Percentiles rank a stretch among this genome's conserved stretches.
Conservation (phyloP, 2,329 filamentous ascomycete species). For the Exophiala viscosa region DNA sequence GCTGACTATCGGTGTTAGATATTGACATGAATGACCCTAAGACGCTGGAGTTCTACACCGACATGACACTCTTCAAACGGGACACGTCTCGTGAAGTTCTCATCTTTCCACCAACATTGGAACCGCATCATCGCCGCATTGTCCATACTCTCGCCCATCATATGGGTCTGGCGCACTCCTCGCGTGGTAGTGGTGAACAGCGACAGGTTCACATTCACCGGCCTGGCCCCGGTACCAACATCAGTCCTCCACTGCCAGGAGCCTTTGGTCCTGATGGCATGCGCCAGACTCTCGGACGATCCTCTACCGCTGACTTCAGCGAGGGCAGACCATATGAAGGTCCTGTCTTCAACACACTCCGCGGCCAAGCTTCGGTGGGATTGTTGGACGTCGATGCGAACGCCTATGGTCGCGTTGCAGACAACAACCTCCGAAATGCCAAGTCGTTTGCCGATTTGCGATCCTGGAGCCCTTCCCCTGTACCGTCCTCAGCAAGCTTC, state of each 20-base stretch:
- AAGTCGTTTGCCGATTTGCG: slow-evolving; percentile 96
- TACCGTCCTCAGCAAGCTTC: slow-evolving; percentile 83
- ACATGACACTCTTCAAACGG: slow-evolving; percentile 83
- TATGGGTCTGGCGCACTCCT: slow-evolving; percentile 86
- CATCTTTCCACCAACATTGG: slow-evolving; percentile 75
- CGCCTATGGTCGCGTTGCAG: slow-evolving; percentile 57
- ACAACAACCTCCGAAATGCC: slow-evolving; percentile 77
- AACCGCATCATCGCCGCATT: slow-evolving; percentile 78
- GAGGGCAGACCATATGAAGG: slow-evolving; percentile 69
- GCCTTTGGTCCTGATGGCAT: slow-evolving; percentile 68
- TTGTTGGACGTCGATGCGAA: slow-evolving; percentile 79
- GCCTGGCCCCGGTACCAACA: slow-evolving; percentile 45
- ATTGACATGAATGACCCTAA: slow-evolving; percentile 89
- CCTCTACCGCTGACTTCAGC: slow-evolving; percentile 96
- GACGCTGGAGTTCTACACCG: slow-evolving; percentile 83
- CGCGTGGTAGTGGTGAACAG: slow-evolving; percentile 80
- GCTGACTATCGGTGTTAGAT: slow-evolving; percentile 47
- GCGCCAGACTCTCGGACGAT: slow-evolving; percentile 80
- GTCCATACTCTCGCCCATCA: slow-evolving; percentile 94
- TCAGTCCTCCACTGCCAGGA: slow-evolving; percentile 52
- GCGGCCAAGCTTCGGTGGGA: slow-evolving; percentile 70
- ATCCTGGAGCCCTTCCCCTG: slow-evolving; percentile 91
- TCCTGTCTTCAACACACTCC: slow-evolving; percentile 62
- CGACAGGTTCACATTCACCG: slow-evolving; percentile 85
- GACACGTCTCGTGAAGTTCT: slow-evolving; percentile 72